These are phyloP conservation scores for Cyclotella sp. DNA, from an alignment of 108 stramenopile species.

Conservation along the genomic window DNA sequence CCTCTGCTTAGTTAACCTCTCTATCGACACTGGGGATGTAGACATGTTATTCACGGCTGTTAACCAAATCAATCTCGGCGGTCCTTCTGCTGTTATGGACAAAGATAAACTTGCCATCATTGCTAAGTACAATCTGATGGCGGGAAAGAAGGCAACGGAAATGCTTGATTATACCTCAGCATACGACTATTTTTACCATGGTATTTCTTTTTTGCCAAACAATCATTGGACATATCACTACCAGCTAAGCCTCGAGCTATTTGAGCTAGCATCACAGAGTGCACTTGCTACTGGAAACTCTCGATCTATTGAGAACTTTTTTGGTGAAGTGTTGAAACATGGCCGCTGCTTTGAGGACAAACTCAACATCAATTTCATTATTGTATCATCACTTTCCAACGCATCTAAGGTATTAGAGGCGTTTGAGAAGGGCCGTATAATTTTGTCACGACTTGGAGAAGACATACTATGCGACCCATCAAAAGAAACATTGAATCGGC, in stretches of 20 bases:
- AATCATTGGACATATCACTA: conserved; percentile 38
- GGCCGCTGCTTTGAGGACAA: conserved; percentile 34
- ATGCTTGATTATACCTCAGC: conserved; percentile 28
- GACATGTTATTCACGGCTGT: conserved; percentile 19
- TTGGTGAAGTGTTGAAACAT: background rate
- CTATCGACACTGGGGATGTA: background rate
- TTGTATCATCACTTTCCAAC: background rate
- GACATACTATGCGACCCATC: background rate
- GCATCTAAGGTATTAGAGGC: background rate
- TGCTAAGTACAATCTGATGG: conserved; percentile 9
- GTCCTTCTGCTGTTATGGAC: conserved; percentile 9
- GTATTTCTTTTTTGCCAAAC: conserved; percentile 14
- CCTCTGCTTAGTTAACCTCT: background rate
- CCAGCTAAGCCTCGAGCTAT: conserved; percentile 29
- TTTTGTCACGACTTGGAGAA: conserved; percentile 18
- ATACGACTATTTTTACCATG: conserved; percentile 16
- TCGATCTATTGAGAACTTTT: background rate
- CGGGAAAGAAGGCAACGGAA: conserved; percentile 29
- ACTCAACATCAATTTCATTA: conserved; percentile 5
- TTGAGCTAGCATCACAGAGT: conserved; percentile 20
- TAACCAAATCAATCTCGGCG: conserved; percentile 25
- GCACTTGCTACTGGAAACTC: conserved; percentile 11
- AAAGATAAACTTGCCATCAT: conserved; percentile 1
- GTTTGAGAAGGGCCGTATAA: background rate
- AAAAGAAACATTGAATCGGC: background rate